Evolutionary conservation across 179 eudicot genomes (phyloP), one percentile per base, ranked within the genome.

Genomic region (Camellia oleifera): DNA sequence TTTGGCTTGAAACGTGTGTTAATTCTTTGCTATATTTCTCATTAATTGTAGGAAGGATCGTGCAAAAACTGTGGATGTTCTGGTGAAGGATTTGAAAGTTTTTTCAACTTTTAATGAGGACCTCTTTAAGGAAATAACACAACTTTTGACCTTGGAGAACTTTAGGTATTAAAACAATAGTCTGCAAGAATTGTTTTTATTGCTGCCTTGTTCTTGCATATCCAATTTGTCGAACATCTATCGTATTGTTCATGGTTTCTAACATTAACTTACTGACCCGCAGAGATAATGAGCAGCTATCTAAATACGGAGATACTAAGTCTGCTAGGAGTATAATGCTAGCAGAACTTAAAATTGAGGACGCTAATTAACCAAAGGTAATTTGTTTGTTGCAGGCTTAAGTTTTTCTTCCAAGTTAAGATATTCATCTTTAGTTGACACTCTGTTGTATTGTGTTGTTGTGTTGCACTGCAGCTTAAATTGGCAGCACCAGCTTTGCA

Each of bases 41-140:
- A 17, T 40, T 18, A 11, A 72, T 85, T 48, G 75, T 66, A 92
- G 95, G 88, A 86, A 85, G 78, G 95, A 91, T 75, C 90, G 87
- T 72, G 80, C 92, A 18, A 91, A 89, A 79, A 91, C 97, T 56
- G 94, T 92, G 63, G 97, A 91, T 65, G 88, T 92, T 79, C 84
- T 92, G 53, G 88, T 85, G n/a, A 89, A 87, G 73, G 97, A 92
- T 80, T 85, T 92, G 90, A 91, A 87, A 81, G 92, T 87, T 15
- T 91, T 91, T 82, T 84, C 94, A 12, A 84, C 94, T 70, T 89
- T 91, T 69, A 89, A 92, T 67, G 92, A 91, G 81, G 94, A 92
- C 79, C 86, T 91, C 42, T 92, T 83, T 54, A 92, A 92, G 77
- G 97, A 91, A 54, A 89, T 91, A 71, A 92, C 97, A 11, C 94